Conservation (phyloP, 2,329 filamentous ascomycete species). For the Fusarium sacchari region DNA sequence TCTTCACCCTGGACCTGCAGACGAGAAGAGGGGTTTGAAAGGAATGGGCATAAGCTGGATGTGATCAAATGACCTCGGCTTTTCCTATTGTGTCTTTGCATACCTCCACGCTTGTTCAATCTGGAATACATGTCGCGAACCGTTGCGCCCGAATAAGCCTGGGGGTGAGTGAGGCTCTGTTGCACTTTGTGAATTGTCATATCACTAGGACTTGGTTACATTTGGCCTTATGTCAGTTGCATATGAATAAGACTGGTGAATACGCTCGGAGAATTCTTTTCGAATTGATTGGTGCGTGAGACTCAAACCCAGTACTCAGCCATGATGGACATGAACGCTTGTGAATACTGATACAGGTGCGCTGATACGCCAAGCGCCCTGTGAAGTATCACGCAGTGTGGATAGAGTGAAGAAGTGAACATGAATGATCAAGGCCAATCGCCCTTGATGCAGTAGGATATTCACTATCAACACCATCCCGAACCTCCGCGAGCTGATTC, state of each 20-base stretch:
- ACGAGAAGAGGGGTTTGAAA: constrained; percentile 2
- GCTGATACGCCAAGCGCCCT: background rate
- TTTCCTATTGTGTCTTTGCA: background rate
- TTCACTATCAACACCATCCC: background rate
- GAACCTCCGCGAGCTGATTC: background rate
- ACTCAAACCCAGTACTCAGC: background rate
- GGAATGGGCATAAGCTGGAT: background rate
- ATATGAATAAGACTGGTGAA: background rate
- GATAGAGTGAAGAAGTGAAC: background rate
- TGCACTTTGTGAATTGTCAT: background rate
- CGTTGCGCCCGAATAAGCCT: background rate
- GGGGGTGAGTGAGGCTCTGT: background rate
- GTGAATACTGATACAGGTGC: background rate
- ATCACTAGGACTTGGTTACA: background rate
- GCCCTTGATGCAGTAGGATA: no score
- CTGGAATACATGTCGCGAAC: background rate
- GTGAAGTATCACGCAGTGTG: background rate
- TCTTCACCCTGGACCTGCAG: background rate
- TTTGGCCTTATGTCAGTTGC: background rate
- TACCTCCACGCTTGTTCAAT: background rate
- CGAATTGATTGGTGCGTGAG: background rate
- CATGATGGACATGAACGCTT: background rate
- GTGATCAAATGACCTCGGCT: background rate
- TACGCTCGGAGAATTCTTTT: constrained; percentile 1
- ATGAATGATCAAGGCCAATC: background rate